These are phyloP conservation scores for Entomortierella parvispora DNA, from an alignment of 192 early-diverging fungal genomes.

Conservation along the genomic window DNA sequence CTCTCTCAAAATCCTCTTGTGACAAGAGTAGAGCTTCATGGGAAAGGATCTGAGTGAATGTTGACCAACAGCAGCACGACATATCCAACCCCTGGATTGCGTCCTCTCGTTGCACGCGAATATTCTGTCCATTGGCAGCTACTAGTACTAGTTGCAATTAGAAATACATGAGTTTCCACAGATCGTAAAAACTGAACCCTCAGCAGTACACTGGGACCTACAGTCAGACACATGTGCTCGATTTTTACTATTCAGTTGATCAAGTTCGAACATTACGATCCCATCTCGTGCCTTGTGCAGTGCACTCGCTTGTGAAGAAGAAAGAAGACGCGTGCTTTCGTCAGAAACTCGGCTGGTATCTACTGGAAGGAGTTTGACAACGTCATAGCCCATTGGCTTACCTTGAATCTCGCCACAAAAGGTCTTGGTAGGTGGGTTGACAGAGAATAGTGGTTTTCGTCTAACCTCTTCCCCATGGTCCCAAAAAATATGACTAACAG, in stretches of 20 bases:
- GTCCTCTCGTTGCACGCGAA: slow-evolving; percentile 15
- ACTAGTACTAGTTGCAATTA: slow-evolving; percentile 6
- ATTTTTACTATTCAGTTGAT: slow-evolving; percentile 25
- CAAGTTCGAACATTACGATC: slow-evolving; percentile 16
- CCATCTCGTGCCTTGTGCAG: slow-evolving; percentile 17
- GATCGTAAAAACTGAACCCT: background rate
- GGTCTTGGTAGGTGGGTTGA: slow-evolving; percentile 1
- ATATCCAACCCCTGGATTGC: slow-evolving; percentile 1
- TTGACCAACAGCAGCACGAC: slow-evolving; percentile 38
- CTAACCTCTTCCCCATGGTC: slow-evolving; percentile 15
- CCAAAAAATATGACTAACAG: slow-evolving; percentile 11
- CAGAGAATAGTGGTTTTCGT: slow-evolving; percentile 2
- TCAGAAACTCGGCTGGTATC: background rate
- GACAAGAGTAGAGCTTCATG: background rate
- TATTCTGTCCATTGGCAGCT: slow-evolving; percentile 7
- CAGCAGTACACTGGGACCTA: too few relatives aligned
- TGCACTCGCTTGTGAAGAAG: background rate
- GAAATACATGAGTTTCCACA: background rate
- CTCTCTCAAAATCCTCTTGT: background rate
- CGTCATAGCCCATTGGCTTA: too few relatives aligned
- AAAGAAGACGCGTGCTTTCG: background rate
- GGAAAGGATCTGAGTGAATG: slow-evolving; percentile 3
- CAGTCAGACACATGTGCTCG: slow-evolving; percentile 4
- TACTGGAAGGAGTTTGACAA: too few relatives aligned
- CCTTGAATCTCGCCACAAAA: slow-evolving; percentile 12